A percentile compares a stretch with the other conserved stretches of the same genome.
Conservation (phyloP, 2,329 filamentous ascomycete species). For the Thyridium curvatum region DNA sequence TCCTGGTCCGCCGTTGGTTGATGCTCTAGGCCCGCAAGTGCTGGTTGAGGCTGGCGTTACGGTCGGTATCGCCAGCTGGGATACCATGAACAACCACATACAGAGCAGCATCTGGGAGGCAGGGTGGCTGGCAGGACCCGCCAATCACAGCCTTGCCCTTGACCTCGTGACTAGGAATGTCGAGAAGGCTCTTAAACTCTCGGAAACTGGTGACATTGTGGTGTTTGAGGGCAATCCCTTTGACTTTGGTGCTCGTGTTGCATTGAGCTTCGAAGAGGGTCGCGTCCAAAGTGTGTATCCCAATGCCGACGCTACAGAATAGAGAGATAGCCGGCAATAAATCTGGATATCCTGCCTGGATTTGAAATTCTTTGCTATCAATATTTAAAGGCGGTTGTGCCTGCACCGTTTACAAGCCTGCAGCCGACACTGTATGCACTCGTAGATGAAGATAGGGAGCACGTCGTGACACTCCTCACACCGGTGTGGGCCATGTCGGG, state of each 20-base stretch:
- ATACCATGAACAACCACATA: constrained; percentile 12
- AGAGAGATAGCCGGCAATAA: too few species aligned
- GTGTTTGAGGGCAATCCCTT: constrained; percentile 27
- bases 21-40: constrained; percentile 10
- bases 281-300: constrained; percentile 10
- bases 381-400: constrained; percentile 20
- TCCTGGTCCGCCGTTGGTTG: constrained; percentile 10
- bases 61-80: constrained; percentile 12
- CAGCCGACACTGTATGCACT: constrained; percentile 37
- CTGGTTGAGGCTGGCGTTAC: constrained; percentile 10
- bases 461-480: constrained; percentile 37
- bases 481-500: constrained; percentile 18
- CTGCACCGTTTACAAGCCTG: constrained; percentile 39
- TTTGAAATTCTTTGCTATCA: too few species aligned
- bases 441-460: constrained; percentile 35
- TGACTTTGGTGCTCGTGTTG: constrained; percentile 22
- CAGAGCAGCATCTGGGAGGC: constrained; percentile 13
- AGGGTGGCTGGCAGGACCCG: constrained; percentile 10
- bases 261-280: constrained; percentile 18
- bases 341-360: too few species aligned
- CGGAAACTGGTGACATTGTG: constrained; percentile 22
- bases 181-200: constrained; percentile 23
- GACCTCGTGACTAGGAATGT: constrained; percentile 25
- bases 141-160: constrained; percentile 15
- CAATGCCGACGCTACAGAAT: constrained; percentile 3